phyloP scores from a whole-genome alignment of 2,329 filamentous ascomycete genomes.

The Exutisphaerella laricina region DNA sequence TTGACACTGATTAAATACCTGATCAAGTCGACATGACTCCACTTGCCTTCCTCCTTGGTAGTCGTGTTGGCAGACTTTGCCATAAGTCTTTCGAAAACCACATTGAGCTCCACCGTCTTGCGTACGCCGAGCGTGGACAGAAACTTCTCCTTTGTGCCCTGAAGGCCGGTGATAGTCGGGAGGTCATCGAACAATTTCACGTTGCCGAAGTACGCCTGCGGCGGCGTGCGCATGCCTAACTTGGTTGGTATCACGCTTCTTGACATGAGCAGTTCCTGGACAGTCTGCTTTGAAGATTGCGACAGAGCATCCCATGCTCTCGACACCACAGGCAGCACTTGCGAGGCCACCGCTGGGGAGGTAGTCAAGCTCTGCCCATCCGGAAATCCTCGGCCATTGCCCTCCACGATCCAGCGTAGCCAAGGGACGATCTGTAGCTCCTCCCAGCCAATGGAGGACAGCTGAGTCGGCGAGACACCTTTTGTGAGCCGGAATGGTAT shows the following conservation, averaged over 20 bases:
- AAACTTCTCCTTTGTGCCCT: constrained; percentile 85
- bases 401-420: constrained; percentile 73
- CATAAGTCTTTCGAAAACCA: constrained; percentile 84
- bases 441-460: constrained; percentile 80
- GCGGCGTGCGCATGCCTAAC: constrained; percentile 76
- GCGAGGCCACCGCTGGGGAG: constrained; percentile 66
- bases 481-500: constrained; percentile 82
- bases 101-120: constrained; percentile 90
- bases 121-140: constrained; percentile 76
- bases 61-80: constrained; percentile 50
- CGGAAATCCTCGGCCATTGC: constrained; percentile 53
- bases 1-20: constrained; percentile 88
- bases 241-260: constrained; percentile 84
- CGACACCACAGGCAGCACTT: constrained; percentile 73
- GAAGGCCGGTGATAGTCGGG: constrained; percentile 69
- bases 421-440: constrained; percentile 80
- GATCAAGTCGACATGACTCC: constrained; percentile 92
- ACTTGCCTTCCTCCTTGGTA: constrained; percentile 52
- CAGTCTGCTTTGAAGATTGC: constrained; percentile 57
- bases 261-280: constrained; percentile 59
- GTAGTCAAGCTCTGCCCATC: constrained; percentile 65
- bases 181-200: constrained; percentile 94
- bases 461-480: constrained; percentile 57
- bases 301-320: constrained; percentile 86
- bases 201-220: constrained; percentile 85